These are phyloP conservation scores for Backusella sp. DNA, from an alignment of 192 early-diverging fungal species.

Conservation along the genomic window DNA sequence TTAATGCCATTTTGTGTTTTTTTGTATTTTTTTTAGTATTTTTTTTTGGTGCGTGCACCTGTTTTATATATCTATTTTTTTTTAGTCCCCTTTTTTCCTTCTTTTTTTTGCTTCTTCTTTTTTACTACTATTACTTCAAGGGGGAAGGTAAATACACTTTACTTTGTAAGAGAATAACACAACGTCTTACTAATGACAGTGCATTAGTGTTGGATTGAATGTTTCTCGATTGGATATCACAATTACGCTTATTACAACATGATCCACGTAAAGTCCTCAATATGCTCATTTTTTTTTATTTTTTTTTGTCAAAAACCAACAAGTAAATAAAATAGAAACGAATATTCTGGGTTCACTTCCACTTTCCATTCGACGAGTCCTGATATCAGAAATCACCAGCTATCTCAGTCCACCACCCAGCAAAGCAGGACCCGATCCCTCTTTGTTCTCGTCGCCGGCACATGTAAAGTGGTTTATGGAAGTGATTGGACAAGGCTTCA, in stretches of 20 bases:
- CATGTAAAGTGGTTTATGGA: conserved; percentile 88
- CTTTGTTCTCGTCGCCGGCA: conserved; percentile 64
- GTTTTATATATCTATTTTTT: background rate
- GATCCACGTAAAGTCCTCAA: conserved; percentile 55
- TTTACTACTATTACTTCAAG: background rate
- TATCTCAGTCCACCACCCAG: conserved; percentile 33
- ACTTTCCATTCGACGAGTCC: conserved; percentile 54
- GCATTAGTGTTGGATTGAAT: conserved; percentile 34
- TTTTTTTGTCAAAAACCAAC: background rate
- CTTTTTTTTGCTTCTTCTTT: background rate
- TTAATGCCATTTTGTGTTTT: background rate
- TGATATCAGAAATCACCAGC: conserved; percentile 70
- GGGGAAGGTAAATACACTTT: background rate
- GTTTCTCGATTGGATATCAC: conserved; percentile 76
- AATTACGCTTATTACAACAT: conserved; percentile 67
- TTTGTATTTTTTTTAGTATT: background rate
- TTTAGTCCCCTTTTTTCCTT: background rate
- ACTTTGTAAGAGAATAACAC: background rate
- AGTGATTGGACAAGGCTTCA: conserved; percentile 80
- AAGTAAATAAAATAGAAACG: conserved; percentile 51
- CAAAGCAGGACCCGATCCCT: conserved; percentile 47
- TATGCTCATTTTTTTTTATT: background rate
- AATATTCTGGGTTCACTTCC: conserved; percentile 71
- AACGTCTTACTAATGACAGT: background rate
- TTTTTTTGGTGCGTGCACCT: background rate